phyloP scores from a whole-genome alignment of 148 eudicot species.

The Vaccinium vitisidaea region DNA sequence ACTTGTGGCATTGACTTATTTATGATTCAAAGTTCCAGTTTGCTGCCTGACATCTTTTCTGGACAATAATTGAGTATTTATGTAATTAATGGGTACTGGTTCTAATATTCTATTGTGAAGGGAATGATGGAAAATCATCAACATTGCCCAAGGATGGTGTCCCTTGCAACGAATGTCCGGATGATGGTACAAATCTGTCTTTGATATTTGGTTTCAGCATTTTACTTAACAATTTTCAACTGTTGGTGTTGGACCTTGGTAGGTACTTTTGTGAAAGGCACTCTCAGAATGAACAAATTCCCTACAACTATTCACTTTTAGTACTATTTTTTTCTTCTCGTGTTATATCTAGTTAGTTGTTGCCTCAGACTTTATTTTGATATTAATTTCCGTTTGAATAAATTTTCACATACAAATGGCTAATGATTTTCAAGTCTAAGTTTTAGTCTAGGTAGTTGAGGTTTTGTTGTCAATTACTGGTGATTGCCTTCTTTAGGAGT shows the following conservation, averaged over 20 bases:
- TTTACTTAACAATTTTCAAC: background rate
- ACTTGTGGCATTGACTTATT: background rate
- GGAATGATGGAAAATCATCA: background rate
- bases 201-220: background rate
- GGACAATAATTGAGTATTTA: background rate
- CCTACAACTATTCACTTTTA: background rate
- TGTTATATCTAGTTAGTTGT: background rate
- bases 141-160: background rate
- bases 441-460: background rate
- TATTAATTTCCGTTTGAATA: background rate
- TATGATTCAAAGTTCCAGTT: background rate
- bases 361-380: background rate
- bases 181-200: conserved; percentile 8
- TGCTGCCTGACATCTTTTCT: background rate
- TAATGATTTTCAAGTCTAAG: background rate
- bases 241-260: background rate
- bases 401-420: background rate
- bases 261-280: background rate
- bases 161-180: background rate
- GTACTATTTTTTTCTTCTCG: background rate
- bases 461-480: background rate
- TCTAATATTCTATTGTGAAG: background rate
- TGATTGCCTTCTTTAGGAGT: background rate
- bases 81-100: background rate
- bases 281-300: background rate